A percentile compares a stretch with the other conserved stretches of the same genome.
These are phyloP conservation scores for Yamadazyma sp. DNA, from an alignment of 805 yeast genomes.

Conservation along the genomic window DNA sequence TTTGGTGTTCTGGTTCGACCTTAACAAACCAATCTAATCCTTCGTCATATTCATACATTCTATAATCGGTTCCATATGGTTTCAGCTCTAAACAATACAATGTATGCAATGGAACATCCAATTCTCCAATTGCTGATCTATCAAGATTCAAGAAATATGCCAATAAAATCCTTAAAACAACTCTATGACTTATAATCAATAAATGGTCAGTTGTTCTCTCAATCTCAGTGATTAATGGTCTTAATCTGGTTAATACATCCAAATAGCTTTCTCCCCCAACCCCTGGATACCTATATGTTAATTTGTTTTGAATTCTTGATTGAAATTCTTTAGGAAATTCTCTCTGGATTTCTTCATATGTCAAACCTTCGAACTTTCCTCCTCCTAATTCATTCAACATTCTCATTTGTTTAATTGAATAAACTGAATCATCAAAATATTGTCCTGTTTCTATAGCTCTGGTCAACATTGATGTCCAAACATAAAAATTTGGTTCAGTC, in stretches of 20 bases:
- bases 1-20: constrained; percentile 54
- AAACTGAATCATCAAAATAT: constrained; percentile 68
- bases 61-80: constrained; percentile 95
- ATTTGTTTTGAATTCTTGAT: constrained; percentile 71
- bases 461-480: constrained; percentile 87
- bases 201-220: constrained; percentile 90
- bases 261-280: constrained; percentile 95
- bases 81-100: constrained; percentile 86
- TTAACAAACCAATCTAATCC: constrained; percentile 70
- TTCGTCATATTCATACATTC: constrained; percentile 84
- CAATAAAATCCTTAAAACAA: constrained; percentile 79
- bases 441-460: constrained; percentile 78
- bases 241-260: constrained; percentile 85
- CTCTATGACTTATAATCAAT: constrained; percentile 82
- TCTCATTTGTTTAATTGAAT: constrained; percentile 81
- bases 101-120: constrained; percentile 92
- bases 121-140: constrained; percentile 76
- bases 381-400: constrained; percentile 94
- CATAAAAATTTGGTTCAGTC: constrained; percentile 74
- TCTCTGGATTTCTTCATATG: constrained; percentile 79
- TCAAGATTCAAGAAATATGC: constrained; percentile 87
- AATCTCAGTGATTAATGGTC: constrained; percentile 88
- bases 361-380: constrained; percentile 89
- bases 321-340: constrained; percentile 75
- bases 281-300: constrained; percentile 91